These are phyloP conservation scores for Thraustochytrium sp. DNA, from an alignment of 352 stramenopile species.

Conservation along the genomic window DNA sequence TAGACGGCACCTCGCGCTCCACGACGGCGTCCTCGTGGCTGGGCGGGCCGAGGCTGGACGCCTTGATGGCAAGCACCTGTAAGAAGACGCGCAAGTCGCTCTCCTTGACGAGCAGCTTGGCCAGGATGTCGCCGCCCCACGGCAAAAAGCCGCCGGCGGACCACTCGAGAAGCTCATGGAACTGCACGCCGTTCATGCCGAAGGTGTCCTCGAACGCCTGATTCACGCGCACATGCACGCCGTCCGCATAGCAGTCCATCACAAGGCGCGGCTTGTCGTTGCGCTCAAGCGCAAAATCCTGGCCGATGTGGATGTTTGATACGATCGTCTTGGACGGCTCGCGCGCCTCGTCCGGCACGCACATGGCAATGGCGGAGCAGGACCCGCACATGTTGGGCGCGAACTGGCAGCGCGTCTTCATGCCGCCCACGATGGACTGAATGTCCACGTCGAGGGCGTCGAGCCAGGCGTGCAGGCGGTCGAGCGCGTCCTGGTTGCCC, in stretches of 20 bases:
- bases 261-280: conserved; percentile 19
- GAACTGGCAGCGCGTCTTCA: conserved; percentile 29
- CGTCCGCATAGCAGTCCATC: neutral
- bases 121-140: conserved; percentile 41
- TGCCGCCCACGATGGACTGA: neutral
- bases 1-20: conserved; percentile 9
- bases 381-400: conserved; percentile 6
- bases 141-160: conserved; percentile 34
- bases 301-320: neutral
- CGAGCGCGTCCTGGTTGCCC: neutral
- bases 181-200: neutral
- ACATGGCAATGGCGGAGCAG: conserved; percentile 35
- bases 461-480: conserved; percentile 22
- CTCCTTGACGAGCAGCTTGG: conserved; percentile 35
- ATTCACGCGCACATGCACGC: conserved; percentile 1
- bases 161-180: conserved; percentile 21
- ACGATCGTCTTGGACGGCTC: neutral
- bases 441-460: conserved; percentile 26
- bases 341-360: neutral
- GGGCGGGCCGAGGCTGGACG: neutral
- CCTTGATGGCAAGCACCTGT: conserved; percentile 39
- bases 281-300: neutral
- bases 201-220: conserved; percentile 14
- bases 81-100: conserved; percentile 33
- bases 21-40: neutral